phyloP scores from a whole-genome alignment of 495 filamentous ascomycete species.

The Patellaria atrata region DNA sequence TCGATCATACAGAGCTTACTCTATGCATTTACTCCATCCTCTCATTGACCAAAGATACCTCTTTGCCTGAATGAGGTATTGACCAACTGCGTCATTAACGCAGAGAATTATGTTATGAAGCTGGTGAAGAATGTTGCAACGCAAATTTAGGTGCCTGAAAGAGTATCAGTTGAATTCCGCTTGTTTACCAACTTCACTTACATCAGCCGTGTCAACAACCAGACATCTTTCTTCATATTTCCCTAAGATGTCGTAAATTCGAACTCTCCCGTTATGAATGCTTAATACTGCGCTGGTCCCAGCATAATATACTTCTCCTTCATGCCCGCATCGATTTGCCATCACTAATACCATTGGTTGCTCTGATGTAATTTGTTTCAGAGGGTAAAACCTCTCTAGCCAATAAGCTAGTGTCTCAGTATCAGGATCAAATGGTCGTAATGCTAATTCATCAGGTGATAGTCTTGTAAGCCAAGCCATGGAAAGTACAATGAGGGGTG shows the following conservation, averaged over 20 bases:
- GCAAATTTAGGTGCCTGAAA: no score
- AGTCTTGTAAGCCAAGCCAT: conserved; percentile 77
- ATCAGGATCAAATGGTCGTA: conserved; percentile 45
- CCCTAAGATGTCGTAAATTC: conserved; percentile 54
- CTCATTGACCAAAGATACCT: no score
- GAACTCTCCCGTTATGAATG: conserved; percentile 49
- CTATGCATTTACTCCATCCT: no score
- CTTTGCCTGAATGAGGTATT: no score
- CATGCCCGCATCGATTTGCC: conserved; percentile 65
- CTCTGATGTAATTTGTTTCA: conserved; percentile 40
- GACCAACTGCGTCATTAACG: no score
- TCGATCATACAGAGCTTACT: no score
- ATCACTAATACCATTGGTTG: conserved; percentile 64
- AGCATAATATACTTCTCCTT: conserved; percentile 57
- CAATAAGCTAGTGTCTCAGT: conserved; percentile 77
- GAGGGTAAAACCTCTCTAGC: conserved; percentile 66
- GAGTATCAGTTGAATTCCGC: no score
- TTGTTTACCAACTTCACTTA: no score
- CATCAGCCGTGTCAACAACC: conserved; percentile 42
- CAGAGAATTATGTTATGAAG: no score
- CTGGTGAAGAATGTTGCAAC: no score
- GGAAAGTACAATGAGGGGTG: conserved; percentile 61
- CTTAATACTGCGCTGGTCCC: conserved; percentile 75
- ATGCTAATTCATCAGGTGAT: conserved; percentile 31
- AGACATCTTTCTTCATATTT: conserved; percentile 49